Conservation (phyloP, 768 basidiomycete species). For the Lactarius sp. region DNA sequence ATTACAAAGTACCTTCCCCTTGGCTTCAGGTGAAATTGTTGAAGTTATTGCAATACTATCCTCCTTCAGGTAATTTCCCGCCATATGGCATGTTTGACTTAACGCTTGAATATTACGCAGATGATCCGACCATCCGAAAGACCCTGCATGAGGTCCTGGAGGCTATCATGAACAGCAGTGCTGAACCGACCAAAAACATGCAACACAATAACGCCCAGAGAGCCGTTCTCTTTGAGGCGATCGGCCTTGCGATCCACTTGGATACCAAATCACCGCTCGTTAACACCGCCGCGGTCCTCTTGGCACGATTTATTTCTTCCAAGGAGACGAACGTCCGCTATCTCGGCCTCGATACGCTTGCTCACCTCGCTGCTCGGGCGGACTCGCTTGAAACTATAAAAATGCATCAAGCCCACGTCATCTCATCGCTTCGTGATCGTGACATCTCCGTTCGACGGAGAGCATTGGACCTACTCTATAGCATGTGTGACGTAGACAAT, state of each 20-base stretch:
- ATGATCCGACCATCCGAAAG: slow-evolving; percentile 74
- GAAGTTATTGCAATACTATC: slow-evolving; percentile 90
- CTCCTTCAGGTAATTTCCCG: slow-evolving; percentile 74
- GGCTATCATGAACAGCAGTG: slow-evolving; percentile 85
- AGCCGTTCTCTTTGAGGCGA: slow-evolving; percentile 97
- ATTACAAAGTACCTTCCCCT: slow-evolving; percentile 96
- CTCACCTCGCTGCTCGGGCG: slow-evolving; percentile 91
- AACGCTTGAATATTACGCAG: slow-evolving; percentile 37
- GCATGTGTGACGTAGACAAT: slow-evolving; percentile 99
- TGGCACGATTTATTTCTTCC: slow-evolving; percentile 94
- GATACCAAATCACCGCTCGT: slow-evolving; percentile 90
- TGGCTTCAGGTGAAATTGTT: slow-evolving; percentile 97
- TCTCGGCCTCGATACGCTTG: slow-evolving; percentile 96
- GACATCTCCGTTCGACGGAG: slow-evolving; percentile 95
- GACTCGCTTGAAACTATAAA: slow-evolving; percentile 91
- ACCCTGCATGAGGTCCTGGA: slow-evolving; percentile 81
- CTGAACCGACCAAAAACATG: slow-evolving; percentile 88
- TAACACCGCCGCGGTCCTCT: slow-evolving; percentile 78
- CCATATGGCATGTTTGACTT: not conserved
- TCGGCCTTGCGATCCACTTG: slow-evolving; percentile 91
- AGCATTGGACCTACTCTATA: slow-evolving; percentile 93
- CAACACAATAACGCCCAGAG: slow-evolving; percentile 99
- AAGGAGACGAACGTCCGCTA: slow-evolving; percentile 99
- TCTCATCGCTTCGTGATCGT: slow-evolving; percentile 89
- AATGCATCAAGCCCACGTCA: slow-evolving; percentile 93